Conservation (phyloP, 805 yeast species). For the Kazachstania psychrophila region DNA sequence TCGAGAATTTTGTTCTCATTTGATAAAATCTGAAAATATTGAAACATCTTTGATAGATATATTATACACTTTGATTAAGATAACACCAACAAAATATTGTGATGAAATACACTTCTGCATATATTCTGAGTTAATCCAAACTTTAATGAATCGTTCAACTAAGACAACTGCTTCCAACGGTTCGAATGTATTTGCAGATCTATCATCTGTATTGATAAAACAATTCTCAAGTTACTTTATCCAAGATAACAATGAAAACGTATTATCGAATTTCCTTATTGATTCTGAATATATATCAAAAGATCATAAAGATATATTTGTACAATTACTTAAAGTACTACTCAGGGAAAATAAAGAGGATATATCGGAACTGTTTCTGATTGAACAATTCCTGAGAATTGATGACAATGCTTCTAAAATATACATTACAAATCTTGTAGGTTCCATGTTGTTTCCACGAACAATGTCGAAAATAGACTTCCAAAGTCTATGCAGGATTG, state of each 20-base stretch:
- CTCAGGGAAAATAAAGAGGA: slow-evolving; percentile 5
- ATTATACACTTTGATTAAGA: slow-evolving; percentile 3
- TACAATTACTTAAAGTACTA: slow-evolving; percentile 11
- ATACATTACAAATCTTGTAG: slow-evolving; percentile 19
- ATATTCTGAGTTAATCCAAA: not conserved
- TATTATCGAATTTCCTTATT: too few relatives aligned
- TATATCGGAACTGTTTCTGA: slow-evolving; percentile 11
- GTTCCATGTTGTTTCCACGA: slow-evolving; percentile 18
- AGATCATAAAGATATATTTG: slow-evolving; percentile 3
- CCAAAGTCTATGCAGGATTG: slow-evolving; percentile 11
- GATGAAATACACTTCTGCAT: slow-evolving; percentile 2
- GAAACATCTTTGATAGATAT: not conserved
- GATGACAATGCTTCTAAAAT: slow-evolving; percentile 6
- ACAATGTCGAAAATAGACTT: slow-evolving; percentile 11
- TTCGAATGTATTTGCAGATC: not conserved
- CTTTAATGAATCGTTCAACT: not conserved
- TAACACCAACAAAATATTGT: slow-evolving; percentile 5
- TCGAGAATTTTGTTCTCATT: not conserved
- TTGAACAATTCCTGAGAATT: slow-evolving; percentile 10
- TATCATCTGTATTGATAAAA: too few relatives aligned
- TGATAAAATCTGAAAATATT: not conserved
- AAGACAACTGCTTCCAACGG: not conserved
- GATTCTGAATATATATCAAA: too few relatives aligned
- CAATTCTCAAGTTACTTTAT: too few relatives aligned
- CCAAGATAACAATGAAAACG: too few relatives aligned